Conservation (phyloP, 495 filamentous ascomycete genomes). For the Hypomontagnella submonticulosa region DNA sequence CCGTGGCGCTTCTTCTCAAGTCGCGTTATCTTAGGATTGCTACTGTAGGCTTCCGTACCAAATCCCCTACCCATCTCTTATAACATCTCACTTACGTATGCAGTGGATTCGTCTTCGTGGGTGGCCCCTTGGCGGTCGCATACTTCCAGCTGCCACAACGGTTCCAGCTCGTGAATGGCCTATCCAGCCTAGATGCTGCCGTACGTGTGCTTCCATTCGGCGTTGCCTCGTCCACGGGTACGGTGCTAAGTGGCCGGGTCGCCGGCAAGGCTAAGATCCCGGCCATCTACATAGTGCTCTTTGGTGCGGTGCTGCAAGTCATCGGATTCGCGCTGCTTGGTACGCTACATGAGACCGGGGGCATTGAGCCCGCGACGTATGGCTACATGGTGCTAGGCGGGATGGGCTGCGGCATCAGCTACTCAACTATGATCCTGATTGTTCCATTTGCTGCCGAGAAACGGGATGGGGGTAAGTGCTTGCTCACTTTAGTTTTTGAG, state of each 20-base stretch:
- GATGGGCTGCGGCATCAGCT: slow-evolving; percentile 46
- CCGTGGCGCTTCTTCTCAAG: slow-evolving; percentile 37
- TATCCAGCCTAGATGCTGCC: slow-evolving; percentile 53
- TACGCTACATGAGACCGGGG: not conserved
- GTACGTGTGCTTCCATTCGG: slow-evolving; percentile 59
- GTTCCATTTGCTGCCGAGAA: slow-evolving; percentile 14
- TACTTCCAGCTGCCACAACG: slow-evolving; percentile 60
- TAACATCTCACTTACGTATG: no score
- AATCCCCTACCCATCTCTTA: no score
- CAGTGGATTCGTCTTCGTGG: slow-evolving; percentile 10
- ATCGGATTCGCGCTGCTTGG: slow-evolving; percentile 28
- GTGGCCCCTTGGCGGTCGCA: slow-evolving; percentile 39
- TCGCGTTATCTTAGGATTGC: slow-evolving; percentile 23
- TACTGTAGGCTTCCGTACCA: slow-evolving; percentile 21
- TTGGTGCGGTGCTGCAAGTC: slow-evolving; percentile 21
- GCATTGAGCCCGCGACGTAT: slow-evolving; percentile 43
- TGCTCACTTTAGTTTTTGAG: not conserved
- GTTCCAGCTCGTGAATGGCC: slow-evolving; percentile 57
- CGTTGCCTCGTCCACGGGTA: slow-evolving; percentile 48
- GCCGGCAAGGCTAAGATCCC: slow-evolving; percentile 38
- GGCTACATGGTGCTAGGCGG: slow-evolving; percentile 49
- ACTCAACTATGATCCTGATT: slow-evolving; percentile 23
- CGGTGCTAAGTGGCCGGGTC: slow-evolving; percentile 45
- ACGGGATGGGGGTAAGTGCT: slow-evolving; percentile 27
- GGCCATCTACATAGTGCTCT: slow-evolving; percentile 12